Evolutionary conservation across 441 rosid genomes (phyloP), one percentile per base, ranked within the genome.

Genomic region (Populus hybrid): DNA sequence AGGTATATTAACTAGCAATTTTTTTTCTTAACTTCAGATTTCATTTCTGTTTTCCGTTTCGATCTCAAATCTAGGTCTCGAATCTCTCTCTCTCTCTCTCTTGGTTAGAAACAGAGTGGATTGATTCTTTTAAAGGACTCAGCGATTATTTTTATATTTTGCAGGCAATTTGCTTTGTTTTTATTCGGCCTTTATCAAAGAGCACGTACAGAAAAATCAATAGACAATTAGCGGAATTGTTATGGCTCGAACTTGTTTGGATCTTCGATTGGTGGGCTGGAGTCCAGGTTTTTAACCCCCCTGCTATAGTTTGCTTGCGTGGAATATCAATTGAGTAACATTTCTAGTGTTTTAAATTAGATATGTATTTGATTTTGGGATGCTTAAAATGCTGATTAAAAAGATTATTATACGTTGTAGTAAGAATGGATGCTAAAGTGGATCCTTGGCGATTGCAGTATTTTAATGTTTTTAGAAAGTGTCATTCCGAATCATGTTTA

Each of bases 201-300:
- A 92, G 59, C 77, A 75, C 81, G 40, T 90, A 85, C 71, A 88
- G 91, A 78, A 93, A 64, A 78, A 83, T 89, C 79, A 92, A 90
- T 79, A 88, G 85, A 81, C 85, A 66, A 26, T 73, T 89, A 11
- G 92, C 85, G 1, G 93, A 93, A 73, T 78, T 89, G 75, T 81
- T 92, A 26, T 92, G 91, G 95, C 73, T 93, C 80, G 91, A 90
- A 79, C 95, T 93, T 59, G 86, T 93, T 40, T 93, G 98, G 95
- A 77, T 92, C 50, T 61, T 89, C 67, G 97, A 93, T 84, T 93
- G 98, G 97, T 93, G 98, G 98, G 96, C 92, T 7, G 88, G 85
- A 74, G 75, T 89, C 32, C 86, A 90, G 95, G 95, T 87, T 68
- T 36, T 34, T 11, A 46, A 5, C 64, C 38, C 10, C 9, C 40